Evolutionary conservation across 202 grass and related monocot genomes (phyloP), one percentile per base, ranked within the genome.

Genomic region (Setaria viridis): DNA sequence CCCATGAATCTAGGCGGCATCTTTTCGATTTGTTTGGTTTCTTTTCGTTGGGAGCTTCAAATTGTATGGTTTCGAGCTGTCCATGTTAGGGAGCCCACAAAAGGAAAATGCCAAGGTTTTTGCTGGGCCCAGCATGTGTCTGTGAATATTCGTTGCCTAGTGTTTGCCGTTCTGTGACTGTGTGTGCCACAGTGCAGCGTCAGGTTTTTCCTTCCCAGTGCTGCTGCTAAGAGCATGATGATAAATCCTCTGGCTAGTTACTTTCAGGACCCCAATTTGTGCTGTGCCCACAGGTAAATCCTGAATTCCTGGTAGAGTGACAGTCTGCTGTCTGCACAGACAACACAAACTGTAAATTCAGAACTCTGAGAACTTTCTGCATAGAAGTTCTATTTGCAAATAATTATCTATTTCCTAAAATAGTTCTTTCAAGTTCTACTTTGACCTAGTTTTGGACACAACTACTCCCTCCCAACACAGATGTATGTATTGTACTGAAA

Each of bases 61-160:
- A 69, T 55, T 80, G 83, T 69, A 73, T 49, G 62, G 62, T 76
- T 83, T 90, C 73, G 85, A 90, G 85, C 62, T 90, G 85, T 90
- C 85, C 69, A 79, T 80, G 85, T 84, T 87, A 70, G 68, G 85
- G 89, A 87, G 69, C 85, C 85, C 89, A 84, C 89, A 90, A 84
- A 78, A 80, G 89, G 89, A 76, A 90, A 70, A 68, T 76, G 80
- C 62, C 85, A 76, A 76, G 29, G 68, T 74, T 75, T 71, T 63
- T 60, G 68, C 75, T 84, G 80, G 80, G 43, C 62, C 89, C 89
- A 43, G 62, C 73, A 80, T 55, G 76, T 56, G 69, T 48, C 25
- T 63, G 34, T 90, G 76, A 69, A 62, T 75, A 63, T 84, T 87
- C 83, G 80, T 74, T 84, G 55, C 80, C 57, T 80, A 68, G 80